Conservation (phyloP, 129 eudicot species). For the Cynara cardunculus region DNA sequence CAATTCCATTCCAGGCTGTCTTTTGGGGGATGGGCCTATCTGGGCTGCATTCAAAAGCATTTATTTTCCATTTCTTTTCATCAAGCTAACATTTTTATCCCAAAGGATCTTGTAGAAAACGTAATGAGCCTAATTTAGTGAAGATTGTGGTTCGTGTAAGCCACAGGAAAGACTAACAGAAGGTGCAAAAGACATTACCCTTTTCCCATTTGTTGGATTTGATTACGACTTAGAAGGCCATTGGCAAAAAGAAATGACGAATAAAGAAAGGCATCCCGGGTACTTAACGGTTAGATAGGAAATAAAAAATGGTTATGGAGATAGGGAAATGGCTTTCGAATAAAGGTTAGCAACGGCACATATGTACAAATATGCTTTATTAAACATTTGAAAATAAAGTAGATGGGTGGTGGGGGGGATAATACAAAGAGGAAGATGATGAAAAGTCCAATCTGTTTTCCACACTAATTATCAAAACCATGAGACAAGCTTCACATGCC, state of each 20-base stretch:
- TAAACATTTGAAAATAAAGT: slow-evolving; percentile 17
- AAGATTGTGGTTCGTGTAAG: background rate
- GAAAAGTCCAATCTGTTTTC: slow-evolving; percentile 30
- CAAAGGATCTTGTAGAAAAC: background rate
- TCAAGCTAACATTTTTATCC: background rate
- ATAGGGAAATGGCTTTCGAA: slow-evolving; percentile 6
- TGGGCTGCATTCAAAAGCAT: background rate
- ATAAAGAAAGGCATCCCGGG: slow-evolving; percentile 6
- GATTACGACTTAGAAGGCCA: slow-evolving; percentile 8
- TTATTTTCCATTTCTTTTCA: background rate
- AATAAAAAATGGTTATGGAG: background rate
- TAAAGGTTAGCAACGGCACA: slow-evolving; percentile 21
- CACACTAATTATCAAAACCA: slow-evolving; percentile 30
- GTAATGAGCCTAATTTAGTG: background rate
- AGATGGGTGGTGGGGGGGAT: slow-evolving; percentile 1
- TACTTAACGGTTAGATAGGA: background rate
- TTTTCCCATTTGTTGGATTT: slow-evolving; percentile 8
- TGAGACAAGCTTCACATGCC: slow-evolving; percentile 33
- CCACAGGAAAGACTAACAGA: background rate
- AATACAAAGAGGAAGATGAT: slow-evolving; percentile 31
- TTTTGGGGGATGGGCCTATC: background rate
- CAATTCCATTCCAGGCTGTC: background rate
- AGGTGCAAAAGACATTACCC: slow-evolving; percentile 14
- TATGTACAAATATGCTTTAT: background rate
- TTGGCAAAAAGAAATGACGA: slow-evolving; percentile 9